Conservation (phyloP, 75 land plant species). For the Pseudotsuga menziesii region DNA sequence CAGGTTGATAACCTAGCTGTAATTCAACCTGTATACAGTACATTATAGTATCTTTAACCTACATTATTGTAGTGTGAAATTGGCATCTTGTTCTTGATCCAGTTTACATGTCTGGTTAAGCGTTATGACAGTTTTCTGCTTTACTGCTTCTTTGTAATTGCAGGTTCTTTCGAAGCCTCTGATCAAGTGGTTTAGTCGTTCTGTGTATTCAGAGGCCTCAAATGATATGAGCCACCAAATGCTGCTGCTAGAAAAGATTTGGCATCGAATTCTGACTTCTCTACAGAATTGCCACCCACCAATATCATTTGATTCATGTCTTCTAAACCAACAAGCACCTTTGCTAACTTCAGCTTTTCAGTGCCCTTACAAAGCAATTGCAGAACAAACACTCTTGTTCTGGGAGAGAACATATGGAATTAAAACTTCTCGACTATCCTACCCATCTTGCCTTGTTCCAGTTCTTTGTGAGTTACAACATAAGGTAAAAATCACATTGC, state of each 20-base stretch:
- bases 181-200: slow-evolving; percentile 3
- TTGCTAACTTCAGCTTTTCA: neutral
- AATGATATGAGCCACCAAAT: neutral
- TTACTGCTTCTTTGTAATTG: neutral
- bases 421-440: neutral
- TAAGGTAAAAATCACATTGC: slow-evolving; percentile 6
- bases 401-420: slow-evolving; percentile 10
- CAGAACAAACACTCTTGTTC: slow-evolving; percentile 3
- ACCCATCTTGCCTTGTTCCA: slow-evolving; percentile 7
- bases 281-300: slow-evolving; percentile 5
- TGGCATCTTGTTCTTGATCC: neutral
- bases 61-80: neutral
- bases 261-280: neutral
- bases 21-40: neutral
- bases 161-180: slow-evolving; percentile 2
- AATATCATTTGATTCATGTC: slow-evolving; percentile 1
- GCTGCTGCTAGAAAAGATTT: slow-evolving; percentile 2
- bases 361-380: neutral
- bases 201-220: neutral
- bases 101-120: neutral
- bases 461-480: slow-evolving; percentile 10
- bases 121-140: neutral
- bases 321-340: neutral
- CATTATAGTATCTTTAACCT: neutral
- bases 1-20: neutral